Evolutionary conservation across 2,329 filamentous ascomycete genomes (phyloP), one percentile per base, ranked within the genome.

Genomic region (Endoconidiophora laricicola): DNA sequence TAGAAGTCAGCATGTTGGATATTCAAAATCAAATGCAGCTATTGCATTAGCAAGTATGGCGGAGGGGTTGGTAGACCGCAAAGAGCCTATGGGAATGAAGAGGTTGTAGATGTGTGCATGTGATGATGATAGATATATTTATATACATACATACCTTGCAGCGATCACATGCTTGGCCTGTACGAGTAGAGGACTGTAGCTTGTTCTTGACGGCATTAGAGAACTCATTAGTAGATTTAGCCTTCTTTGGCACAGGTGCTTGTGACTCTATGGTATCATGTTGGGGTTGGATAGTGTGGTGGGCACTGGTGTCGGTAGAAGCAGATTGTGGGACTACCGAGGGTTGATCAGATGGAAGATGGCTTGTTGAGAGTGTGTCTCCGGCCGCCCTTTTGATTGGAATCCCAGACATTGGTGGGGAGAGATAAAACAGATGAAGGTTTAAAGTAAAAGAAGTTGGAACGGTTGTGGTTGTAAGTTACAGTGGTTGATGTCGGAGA

Each of bases 131-230:
- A 9, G 7, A 33, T 7, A 33, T 33, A 33, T 10, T 33, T 2
- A 33, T 3, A 10, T 33, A 23, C 49, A 16, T 51, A 51, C 49
- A 16, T 51, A 51, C 49, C 74, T 90, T 91, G 72, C 86, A 93
- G 50, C 86, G 74, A 65, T 93, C 86, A 70, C 86, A 93, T 29
- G 86, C 86, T 66, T 93, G 86, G 7, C 86, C 86, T 0, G 86
- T 93, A 52, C 74, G 68, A 18, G 72, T 73, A 55, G 74, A 74
- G 3, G 71, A 69, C 55, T 71, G 69, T 42, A 76, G 62, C 49
- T 73, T 70, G 58, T 63, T 72, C 65, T 76, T 76, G 56, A 76
- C 71, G 29, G 73, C 69, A 51, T 63, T 69, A 3, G 73, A 76
- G 55, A 75, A 77, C 56, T 74, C 71, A 46, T 71, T 68, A 22